phyloP scores from a whole-genome alignment of 2,329 filamentous ascomycete genomes.

The Aspergillus jensenii region DNA sequence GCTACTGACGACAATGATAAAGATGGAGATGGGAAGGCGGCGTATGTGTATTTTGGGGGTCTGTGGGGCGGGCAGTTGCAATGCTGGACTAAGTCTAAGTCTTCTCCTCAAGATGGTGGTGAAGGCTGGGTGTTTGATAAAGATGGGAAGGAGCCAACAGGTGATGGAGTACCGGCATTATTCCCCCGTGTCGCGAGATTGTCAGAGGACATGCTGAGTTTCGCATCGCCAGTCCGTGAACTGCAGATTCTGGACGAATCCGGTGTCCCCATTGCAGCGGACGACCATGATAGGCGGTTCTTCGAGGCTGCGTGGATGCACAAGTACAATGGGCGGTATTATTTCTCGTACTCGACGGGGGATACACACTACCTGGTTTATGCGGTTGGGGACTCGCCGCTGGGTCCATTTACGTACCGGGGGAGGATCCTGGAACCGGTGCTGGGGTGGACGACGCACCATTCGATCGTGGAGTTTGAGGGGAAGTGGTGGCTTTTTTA shows the following conservation, averaged over 20 bases:
- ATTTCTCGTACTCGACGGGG: conserved; percentile 76
- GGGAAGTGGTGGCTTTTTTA: conserved; percentile 74
- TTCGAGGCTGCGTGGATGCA: conserved; percentile 82
- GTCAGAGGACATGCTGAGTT: conserved; percentile 63
- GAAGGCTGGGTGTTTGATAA: conserved; percentile 56
- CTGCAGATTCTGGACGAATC: conserved; percentile 65
- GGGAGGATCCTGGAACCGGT: conserved; percentile 74
- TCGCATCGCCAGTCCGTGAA: conserved; percentile 58
- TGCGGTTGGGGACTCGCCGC: conserved; percentile 62
- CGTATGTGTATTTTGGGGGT: conserved; percentile 74
- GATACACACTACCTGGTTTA: conserved; percentile 75
- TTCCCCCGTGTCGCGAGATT: conserved; percentile 67
- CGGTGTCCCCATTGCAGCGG: conserved; percentile 58
- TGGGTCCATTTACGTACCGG: conserved; percentile 71
- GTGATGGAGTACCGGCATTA: conserved; percentile 58
- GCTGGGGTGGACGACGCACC: conserved; percentile 78
- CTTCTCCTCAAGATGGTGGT: conserved; percentile 7
- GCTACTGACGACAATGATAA: no score
- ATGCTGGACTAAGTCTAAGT: conserved; percentile 64
- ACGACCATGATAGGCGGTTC: conserved; percentile 73
- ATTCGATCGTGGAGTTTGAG: conserved; percentile 72
- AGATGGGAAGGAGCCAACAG: conserved; percentile 60
- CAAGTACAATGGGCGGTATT: conserved; percentile 68
- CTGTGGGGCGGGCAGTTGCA: conserved; percentile 80
- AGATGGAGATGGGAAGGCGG: conserved; percentile 30